Evolutionary conservation across 495 filamentous ascomycete species (phyloP).

Genomic region (Astrothelium macrocarpum): DNA sequence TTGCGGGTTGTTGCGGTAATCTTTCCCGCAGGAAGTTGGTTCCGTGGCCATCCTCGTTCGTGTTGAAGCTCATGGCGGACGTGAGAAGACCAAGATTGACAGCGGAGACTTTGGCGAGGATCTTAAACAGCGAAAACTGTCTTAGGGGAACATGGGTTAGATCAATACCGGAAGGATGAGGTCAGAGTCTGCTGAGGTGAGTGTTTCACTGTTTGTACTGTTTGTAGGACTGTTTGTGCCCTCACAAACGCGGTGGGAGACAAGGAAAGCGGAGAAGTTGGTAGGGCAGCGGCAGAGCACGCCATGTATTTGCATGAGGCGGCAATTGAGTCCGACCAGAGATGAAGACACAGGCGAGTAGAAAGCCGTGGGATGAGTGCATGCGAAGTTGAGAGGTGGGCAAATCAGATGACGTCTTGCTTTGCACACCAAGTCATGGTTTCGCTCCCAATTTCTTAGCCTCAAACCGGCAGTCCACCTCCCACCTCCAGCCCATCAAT

Average conservation of each 20-base stretch:
- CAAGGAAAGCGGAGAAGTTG: not conserved
- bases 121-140: not conserved
- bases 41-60: not conserved
- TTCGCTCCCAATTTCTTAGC: not conserved
- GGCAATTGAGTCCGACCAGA: constrained; percentile 1
- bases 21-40: constrained; percentile 17
- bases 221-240: not conserved
- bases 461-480: not conserved
- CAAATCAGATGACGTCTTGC: constrained; percentile 5
- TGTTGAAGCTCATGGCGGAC: not conserved
- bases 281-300: not conserved
- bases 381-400: constrained; percentile 4
- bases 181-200: not conserved
- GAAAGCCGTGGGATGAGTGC: not conserved
- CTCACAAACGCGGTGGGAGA: not conserved
- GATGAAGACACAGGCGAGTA: not conserved
- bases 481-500: not conserved
- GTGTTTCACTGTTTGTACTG: not conserved
- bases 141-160: not conserved
- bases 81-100: not conserved
- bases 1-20: constrained; percentile 19
- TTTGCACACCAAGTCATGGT: not conserved
- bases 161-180: not conserved
- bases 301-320: constrained; percentile 1
- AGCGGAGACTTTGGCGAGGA: not conserved